Evolutionary conservation across 495 filamentous ascomycete species (phyloP).

Genomic region (Penicillium desertorum): DNA sequence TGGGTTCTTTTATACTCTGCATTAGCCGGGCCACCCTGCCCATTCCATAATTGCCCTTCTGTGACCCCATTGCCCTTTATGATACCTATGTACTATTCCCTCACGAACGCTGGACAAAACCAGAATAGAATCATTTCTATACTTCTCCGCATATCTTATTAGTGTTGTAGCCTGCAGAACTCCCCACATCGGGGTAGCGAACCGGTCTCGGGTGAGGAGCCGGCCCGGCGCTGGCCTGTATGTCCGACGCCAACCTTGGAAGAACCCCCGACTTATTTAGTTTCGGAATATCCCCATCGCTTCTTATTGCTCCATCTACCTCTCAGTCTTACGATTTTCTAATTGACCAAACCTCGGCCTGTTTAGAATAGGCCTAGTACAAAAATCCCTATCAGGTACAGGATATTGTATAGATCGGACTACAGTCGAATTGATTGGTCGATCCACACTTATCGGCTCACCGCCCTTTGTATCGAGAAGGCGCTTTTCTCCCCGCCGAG

Average conservation of each 20-base stretch:
- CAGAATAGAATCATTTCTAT: conserved; percentile 16
- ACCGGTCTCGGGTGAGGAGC: conserved; percentile 12
- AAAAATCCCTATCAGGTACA: not conserved
- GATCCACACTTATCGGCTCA: conserved; percentile 38
- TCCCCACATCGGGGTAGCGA: conserved; percentile 13
- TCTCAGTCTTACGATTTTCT: no score
- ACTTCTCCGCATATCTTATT: conserved; percentile 10
- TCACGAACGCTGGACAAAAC: conserved; percentile 11
- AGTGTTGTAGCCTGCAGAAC: conserved; percentile 8
- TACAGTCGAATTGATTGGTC: conserved; percentile 26
- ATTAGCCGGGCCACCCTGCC: conserved; percentile 25
- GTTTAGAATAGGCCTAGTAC: not conserved
- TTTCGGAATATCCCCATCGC: not conserved
- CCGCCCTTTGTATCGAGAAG: conserved; percentile 38
- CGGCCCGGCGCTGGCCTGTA: not conserved
- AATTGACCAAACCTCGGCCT: not conserved
- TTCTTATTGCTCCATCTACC: not conserved
- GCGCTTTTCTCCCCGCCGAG: conserved; percentile 23
- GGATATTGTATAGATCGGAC: conserved; percentile 1
- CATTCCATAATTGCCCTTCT: conserved; percentile 26
- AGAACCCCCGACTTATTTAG: not conserved
- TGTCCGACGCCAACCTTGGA: not conserved
- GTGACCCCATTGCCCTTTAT: conserved; percentile 10
- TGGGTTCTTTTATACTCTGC: conserved; percentile 15
- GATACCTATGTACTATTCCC: conserved; percentile 42